Evolutionary conservation across 495 filamentous ascomycete genomes (phyloP).

Genomic region (Friedmanniomyces simplex): DNA sequence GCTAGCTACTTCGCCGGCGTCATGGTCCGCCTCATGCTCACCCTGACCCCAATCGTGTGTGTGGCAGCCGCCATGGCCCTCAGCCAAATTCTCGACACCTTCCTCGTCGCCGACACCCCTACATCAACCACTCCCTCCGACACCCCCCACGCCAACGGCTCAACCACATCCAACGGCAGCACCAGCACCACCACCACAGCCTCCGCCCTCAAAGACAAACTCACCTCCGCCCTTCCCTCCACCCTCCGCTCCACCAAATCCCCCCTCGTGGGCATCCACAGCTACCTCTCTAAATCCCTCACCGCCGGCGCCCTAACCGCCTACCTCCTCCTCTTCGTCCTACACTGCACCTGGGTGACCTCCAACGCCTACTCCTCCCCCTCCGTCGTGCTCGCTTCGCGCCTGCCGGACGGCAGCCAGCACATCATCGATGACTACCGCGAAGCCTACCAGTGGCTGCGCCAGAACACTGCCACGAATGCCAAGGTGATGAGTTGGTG

Average conservation of each 20-base stretch:
- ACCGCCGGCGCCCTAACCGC: constrained; percentile 58
- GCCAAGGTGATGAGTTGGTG: constrained; percentile 99
- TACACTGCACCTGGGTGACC: constrained; percentile 99
- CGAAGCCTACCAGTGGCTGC: constrained; percentile 99
- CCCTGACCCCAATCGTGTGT: constrained; percentile 91
- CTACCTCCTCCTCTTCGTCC: constrained; percentile 87
- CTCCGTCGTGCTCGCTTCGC: constrained; percentile 89
- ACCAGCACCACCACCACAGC: constrained; percentile 36
- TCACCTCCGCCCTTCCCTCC: constrained; percentile 30
- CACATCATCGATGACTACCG: constrained; percentile 99
- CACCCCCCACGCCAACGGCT: constrained; percentile 26
- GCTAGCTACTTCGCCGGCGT: constrained; percentile 98
- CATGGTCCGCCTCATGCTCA: constrained; percentile 99
- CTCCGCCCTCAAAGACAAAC: constrained; percentile 30
- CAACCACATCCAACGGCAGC: constrained; percentile 31
- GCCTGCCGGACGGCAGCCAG: constrained; percentile 86
- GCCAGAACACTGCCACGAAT: constrained; percentile 87
- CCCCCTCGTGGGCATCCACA: constrained; percentile 76
- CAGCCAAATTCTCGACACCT: constrained; percentile 84
- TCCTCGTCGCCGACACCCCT: constrained; percentile 43
- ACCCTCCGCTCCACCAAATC: constrained; percentile 58
- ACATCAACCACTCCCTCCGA: not conserved
- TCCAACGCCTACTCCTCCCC: constrained; percentile 98
- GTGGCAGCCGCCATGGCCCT: constrained; percentile 83
- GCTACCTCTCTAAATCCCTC: constrained; percentile 62